A percentile compares a stretch with the other conserved stretches of the same genome.
Evolutionary conservation across 2,329 filamentous ascomycete species (phyloP).

Genomic region (Camptophora hylomeconis): DNA sequence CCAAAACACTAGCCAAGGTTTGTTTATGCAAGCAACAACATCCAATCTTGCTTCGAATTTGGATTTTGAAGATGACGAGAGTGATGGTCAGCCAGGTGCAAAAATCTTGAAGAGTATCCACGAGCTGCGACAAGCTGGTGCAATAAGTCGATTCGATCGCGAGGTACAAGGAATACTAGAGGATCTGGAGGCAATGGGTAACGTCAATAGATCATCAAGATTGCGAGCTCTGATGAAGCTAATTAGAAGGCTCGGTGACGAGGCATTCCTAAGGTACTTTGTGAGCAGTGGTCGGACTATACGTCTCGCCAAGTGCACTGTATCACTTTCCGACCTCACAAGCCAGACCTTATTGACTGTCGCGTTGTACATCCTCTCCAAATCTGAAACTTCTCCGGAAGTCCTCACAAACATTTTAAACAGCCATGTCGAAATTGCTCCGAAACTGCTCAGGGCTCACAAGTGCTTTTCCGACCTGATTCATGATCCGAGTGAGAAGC

Average conservation of each 20-base stretch:
- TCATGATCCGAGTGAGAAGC: conserved; percentile 14
- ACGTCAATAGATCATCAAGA: conserved; percentile 35
- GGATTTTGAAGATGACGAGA: conserved; percentile 26
- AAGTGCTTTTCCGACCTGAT: conserved; percentile 10
- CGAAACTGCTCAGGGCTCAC: conserved; percentile 7
- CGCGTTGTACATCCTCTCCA: conserved; percentile 9
- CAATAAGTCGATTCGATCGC: conserved; percentile 42
- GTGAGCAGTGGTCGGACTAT: conserved; percentile 60
- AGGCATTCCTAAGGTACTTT: conserved; percentile 39
- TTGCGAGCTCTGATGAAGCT: conserved; percentile 39
- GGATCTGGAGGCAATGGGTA: conserved; percentile 39
- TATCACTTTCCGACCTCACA: conserved; percentile 42
- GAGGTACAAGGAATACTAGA: conserved; percentile 45
- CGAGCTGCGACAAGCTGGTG: conserved; percentile 46
- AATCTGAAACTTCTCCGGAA: conserved; percentile 8
- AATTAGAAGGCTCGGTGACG: conserved; percentile 36
- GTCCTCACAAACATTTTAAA: conserved; percentile 7
- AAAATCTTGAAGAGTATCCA: conserved; percentile 44
- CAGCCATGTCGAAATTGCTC: conserved; percentile 8
- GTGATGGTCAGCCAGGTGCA: conserved; percentile 26
- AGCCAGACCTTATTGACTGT: conserved; percentile 10
- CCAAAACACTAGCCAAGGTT: conserved; percentile 9
- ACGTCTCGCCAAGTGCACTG: conserved; percentile 51
- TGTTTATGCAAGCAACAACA: conserved; percentile 3
- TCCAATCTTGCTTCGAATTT: conserved; percentile 11